Evolutionary conservation across 169 alveolate genomes (phyloP), one percentile per base, ranked within the genome.

Genomic region (Eimeria zaria): DNA sequence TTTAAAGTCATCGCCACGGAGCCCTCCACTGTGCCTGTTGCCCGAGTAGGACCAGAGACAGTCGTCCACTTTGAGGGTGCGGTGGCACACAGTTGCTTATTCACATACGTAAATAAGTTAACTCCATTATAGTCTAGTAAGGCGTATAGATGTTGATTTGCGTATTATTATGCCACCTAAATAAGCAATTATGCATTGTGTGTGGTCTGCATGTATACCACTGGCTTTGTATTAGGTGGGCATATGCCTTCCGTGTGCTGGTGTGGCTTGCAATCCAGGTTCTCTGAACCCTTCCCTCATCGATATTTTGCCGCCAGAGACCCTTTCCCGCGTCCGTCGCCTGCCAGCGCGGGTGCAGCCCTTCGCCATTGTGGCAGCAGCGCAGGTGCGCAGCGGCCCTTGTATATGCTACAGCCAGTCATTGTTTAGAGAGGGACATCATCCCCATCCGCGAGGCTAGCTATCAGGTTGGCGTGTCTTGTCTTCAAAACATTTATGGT

Each of bases 1-100:
- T 97, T 97, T 78, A 97, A 98, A 51, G 89, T 97, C 36, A 96
- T 94, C 1, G 97, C 97, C 46, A 74, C 96, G 84, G 97, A 89
- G 67, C 96, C 95, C 58, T 44, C 78, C 51, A 81, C 96, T 14
- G 76, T 60, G 12, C 81, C 73, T 18, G 91, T 58, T 53, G 97
- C 96, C 55, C 96, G 97, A 0, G 95, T 96, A 1, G 97, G 97
- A 30, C 97, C 96, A 14, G 96, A 89, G 60, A 96, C 97, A 30
- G 80, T 80, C 73, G 91, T 78, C 12, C 89, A 89, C 96, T 46
- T 67, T 33, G 74, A 83, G 67, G 90, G 94, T 69, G 22, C n/a
- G 71, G 55, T 1, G 48, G 22, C 36, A 11, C 69, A 76, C 12
- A 30, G 83, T 41, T 39, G 51, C 55, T 73, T 33, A 73, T 39